Evolutionary conservation across 148 eudicot genomes (phyloP).

Genomic region (Fallopia convolvulus): DNA sequence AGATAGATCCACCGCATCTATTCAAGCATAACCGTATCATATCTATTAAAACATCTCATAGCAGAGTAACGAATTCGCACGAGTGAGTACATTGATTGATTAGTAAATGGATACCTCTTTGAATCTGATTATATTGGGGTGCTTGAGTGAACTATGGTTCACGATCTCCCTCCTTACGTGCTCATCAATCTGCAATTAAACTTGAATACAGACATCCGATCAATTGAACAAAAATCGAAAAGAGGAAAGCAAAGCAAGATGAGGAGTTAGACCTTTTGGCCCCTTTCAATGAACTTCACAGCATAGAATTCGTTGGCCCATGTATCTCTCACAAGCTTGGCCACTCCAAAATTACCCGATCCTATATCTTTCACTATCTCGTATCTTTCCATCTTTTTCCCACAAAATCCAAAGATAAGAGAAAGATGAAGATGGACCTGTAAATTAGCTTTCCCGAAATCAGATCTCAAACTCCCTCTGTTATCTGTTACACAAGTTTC

Average conservation of each 20-base stretch:
- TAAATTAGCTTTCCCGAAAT: not conserved
- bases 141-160: slow-evolving; percentile 37
- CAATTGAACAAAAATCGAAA: not conserved
- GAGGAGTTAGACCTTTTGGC: slow-evolving; percentile 45
- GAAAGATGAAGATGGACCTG: not conserved
- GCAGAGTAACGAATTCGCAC: not conserved
- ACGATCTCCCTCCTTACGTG: slow-evolving; percentile 37
- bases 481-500: not conserved
- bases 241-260: not conserved
- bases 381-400: slow-evolving; percentile 55
- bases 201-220: slow-evolving; percentile 9
- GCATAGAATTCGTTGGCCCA: slow-evolving; percentile 51
- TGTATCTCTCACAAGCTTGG: slow-evolving; percentile 75
- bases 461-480: not conserved
- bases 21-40: not conserved
- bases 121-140: slow-evolving; percentile 38
- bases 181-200: slow-evolving; percentile 25
- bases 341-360: slow-evolving; percentile 83
- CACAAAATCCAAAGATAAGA: not conserved
- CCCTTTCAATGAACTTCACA: slow-evolving; percentile 78
- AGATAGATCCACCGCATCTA: too few species aligned
- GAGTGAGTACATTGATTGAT: too few species aligned
- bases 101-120: slow-evolving; percentile 21
- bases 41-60: not conserved
- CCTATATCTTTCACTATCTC: slow-evolving; percentile 66